Evolutionary conservation across 2,329 filamentous ascomycete genomes (phyloP).

Genomic region (Pyrenophora teres): DNA sequence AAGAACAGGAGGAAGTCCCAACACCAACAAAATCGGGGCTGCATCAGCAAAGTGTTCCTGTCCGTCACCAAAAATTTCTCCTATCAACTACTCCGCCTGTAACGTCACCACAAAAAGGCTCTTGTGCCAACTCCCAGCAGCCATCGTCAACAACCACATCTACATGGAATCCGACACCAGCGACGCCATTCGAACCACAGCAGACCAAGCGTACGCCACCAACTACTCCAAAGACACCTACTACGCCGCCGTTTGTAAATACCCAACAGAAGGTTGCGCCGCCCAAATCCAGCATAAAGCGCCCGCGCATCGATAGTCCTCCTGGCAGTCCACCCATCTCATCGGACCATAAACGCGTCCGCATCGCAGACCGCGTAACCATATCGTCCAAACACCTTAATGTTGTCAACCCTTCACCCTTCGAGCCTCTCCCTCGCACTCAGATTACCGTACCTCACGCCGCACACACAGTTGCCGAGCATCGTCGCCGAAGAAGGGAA

Average conservation of each 20-base stretch:
- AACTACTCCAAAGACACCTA: neutral
- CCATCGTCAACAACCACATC: neutral
- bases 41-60: no score
- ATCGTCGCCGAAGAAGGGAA: constrained; percentile 7
- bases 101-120: no score
- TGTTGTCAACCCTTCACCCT: constrained; percentile 8
- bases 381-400: constrained; percentile 15
- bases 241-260: neutral
- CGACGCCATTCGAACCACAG: no score
- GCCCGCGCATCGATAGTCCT: neutral
- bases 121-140: neutral
- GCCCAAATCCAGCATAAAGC: constrained; percentile 14
- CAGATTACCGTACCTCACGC: constrained; percentile 4
- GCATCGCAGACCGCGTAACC: constrained; percentile 8
- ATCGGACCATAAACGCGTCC: constrained; percentile 14
- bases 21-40: no score
- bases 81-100: no score
- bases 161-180: no score
- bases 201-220: neutral
- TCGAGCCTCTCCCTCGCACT: constrained; percentile 1
- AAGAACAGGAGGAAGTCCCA: neutral
- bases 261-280: neutral
- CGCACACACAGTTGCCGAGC: constrained; percentile 5
- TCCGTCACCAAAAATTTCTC: no score
- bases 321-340: neutral